These are phyloP conservation scores for Phytophthora fragariae DNA, from an alignment of 352 stramenopile species.

Conservation along the genomic window DNA sequence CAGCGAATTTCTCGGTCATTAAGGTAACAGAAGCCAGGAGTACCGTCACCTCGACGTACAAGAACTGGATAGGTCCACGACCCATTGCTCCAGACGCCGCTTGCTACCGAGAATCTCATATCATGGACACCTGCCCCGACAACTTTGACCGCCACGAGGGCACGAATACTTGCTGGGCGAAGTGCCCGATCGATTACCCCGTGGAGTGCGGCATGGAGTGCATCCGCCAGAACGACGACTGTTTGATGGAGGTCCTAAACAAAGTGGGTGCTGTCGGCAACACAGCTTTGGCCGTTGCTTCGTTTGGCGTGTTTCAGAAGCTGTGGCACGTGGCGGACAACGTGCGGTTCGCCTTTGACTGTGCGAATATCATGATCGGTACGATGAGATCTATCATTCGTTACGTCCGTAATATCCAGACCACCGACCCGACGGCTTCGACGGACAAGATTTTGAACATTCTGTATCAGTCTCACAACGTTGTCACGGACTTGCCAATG, in stretches of 20 bases:
- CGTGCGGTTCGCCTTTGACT: slow-evolving; percentile 48
- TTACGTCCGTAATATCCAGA: slow-evolving; percentile 44
- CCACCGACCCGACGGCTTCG: slow-evolving; percentile 48
- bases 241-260: background rate
- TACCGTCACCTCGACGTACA: background rate
- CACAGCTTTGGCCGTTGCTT: slow-evolving; percentile 15
- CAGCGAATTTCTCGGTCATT: background rate
- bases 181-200: background rate
- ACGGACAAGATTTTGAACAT: slow-evolving; percentile 58
- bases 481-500: slow-evolving; percentile 62
- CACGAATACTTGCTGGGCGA: slow-evolving; percentile 4
- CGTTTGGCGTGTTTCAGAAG: slow-evolving; percentile 15
- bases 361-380: slow-evolving; percentile 52
- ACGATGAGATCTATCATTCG: slow-evolving; percentile 37
- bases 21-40: background rate
- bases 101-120: background rate
- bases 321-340: slow-evolving; percentile 41
- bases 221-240: background rate
- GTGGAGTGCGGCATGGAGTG: background rate
- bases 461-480: slow-evolving; percentile 68
- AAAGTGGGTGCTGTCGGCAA: background rate
- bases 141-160: background rate
- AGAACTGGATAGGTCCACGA: background rate
- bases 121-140: background rate
- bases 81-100: background rate